Base-by-base conservation (phyloP, 2,329 filamentous ascomycete species). In the Volutella citrinella region DNA sequence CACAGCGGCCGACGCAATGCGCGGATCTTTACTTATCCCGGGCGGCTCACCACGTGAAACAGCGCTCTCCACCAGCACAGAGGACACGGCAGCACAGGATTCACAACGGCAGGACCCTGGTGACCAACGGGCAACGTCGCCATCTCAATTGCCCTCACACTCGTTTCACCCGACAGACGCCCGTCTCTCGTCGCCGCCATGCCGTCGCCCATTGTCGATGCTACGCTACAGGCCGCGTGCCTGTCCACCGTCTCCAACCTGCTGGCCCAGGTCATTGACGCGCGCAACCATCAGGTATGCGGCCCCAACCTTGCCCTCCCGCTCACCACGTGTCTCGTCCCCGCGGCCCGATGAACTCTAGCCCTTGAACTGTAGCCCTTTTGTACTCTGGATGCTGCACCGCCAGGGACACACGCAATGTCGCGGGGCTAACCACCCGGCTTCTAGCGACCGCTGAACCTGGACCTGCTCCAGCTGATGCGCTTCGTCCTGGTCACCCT, bases 401-500 rank as follows among this genome's bases (percentile, higher is more conserved):
- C n/a, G n/a, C n/a, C n/a, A n/a, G n/a, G n/a, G n/a, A n/a, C 13
- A 26, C 9, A 26, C 14, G 13, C 24, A 26, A 26, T 26, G 24
- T 13, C 24, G 9, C 10, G 24, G 9, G 24, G 10, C 24, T 26
- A 26, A 26, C 24, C 14, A 26, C 10, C 24, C 14, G 24, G 8
- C 33, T 42, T n/a, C 33, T 36, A 56, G 48, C 54, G 43, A 13
- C 60, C 67, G 8, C 64, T 74, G 28, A 45, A 56, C 21, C 59
- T 80, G 30, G 72, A 79, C 37, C 31, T 64, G 2, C 40, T 62
- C 19, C 65, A 70, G 18, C 62, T 80, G 25, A 51, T 74, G 14
- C 74, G 74, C 43, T 80, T 80, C 55, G 65, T 75, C 23, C 59
- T 68, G 22, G 66, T 74, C 32, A 65, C 73, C 4, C 54, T 79